Conservation (phyloP, 2,329 filamentous ascomycete genomes). For the Penicillium sp. region DNA sequence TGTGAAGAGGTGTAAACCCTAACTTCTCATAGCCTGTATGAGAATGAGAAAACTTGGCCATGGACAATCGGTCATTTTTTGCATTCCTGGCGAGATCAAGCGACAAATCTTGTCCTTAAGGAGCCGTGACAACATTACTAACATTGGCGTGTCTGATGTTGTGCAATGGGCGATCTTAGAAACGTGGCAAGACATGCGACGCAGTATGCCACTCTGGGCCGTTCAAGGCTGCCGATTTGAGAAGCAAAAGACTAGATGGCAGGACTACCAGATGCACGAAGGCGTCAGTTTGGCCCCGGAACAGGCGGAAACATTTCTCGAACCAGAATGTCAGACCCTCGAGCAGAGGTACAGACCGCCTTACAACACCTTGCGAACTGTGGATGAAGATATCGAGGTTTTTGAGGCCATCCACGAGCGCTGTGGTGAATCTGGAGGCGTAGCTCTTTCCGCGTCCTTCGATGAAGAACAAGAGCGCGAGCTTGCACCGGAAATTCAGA, state of each 20-base stretch:
- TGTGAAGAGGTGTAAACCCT: background rate
- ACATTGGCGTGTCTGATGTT: conserved; percentile 50
- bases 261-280: background rate
- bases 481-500: conserved; percentile 57
- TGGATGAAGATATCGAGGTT: background rate
- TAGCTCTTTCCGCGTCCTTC: conserved; percentile 36
- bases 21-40: conserved; percentile 52
- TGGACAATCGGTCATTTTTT: conserved; percentile 61
- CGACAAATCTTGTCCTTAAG: conserved; percentile 41
- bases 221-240: conserved; percentile 52
- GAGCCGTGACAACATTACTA: conserved; percentile 2
- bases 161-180: conserved; percentile 56
- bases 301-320: conserved; percentile 45
- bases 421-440: background rate
- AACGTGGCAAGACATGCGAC: conserved; percentile 47
- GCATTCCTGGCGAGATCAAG: conserved; percentile 54
- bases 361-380: conserved; percentile 21
- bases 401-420: background rate
- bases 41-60: conserved; percentile 63
- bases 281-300: conserved; percentile 13
- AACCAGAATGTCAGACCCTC: conserved; percentile 50
- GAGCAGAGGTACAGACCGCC: conserved; percentile 48
- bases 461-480: conserved; percentile 64
- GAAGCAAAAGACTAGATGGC: conserved; percentile 36
- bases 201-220: conserved; percentile 50